A percentile compares a stretch with the other conserved stretches of the same genome.
phyloP scores from a whole-genome alignment of 2,329 filamentous ascomycete genomes.

The Exophiala lecanii-corni region DNA sequence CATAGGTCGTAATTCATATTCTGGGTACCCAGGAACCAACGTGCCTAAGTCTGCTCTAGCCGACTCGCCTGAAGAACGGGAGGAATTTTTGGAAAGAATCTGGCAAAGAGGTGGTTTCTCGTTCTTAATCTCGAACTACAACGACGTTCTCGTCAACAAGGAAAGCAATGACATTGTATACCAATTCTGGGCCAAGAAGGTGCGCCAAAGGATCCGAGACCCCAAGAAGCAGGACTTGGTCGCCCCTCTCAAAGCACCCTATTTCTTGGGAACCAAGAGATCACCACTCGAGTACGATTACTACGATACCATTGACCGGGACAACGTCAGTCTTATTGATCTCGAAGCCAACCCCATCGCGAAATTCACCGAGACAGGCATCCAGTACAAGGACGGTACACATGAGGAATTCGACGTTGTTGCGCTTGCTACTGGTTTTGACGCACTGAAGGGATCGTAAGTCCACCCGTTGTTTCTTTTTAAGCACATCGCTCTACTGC shows the following conservation, averaged over 20 bases:
- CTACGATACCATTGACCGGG: constrained; percentile 46
- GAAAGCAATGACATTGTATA: constrained; percentile 52
- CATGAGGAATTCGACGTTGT: constrained; percentile 37
- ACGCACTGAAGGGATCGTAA: constrained; percentile 35
- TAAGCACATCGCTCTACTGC: too few species aligned
- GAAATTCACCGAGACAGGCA: constrained; percentile 17
- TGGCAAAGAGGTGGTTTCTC: constrained; percentile 52
- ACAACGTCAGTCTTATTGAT: constrained; percentile 46
- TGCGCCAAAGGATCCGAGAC: constrained; percentile 48
- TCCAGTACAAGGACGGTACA: constrained; percentile 17
- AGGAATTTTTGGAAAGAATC: constrained; percentile 44
- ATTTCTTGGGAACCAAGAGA: constrained; percentile 54
- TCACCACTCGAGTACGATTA: constrained; percentile 47
- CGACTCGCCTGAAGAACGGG: constrained; percentile 29
- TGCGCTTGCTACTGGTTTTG: constrained; percentile 43
- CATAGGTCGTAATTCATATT: constrained; percentile 48
- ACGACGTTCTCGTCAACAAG: constrained; percentile 44
- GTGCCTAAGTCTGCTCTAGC: constrained; percentile 37
- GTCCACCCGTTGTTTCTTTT: not conserved
- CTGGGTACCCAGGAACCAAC: constrained; percentile 56
- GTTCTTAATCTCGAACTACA: constrained; percentile 49
- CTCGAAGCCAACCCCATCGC: constrained; percentile 35
- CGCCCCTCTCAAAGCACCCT: constrained; percentile 49
- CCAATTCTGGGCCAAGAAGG: constrained; percentile 53
- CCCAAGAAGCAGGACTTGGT: constrained; percentile 48